Evolutionary conservation across 768 basidiomycete genomes (phyloP).

Genomic region (Panellus pusillus): DNA sequence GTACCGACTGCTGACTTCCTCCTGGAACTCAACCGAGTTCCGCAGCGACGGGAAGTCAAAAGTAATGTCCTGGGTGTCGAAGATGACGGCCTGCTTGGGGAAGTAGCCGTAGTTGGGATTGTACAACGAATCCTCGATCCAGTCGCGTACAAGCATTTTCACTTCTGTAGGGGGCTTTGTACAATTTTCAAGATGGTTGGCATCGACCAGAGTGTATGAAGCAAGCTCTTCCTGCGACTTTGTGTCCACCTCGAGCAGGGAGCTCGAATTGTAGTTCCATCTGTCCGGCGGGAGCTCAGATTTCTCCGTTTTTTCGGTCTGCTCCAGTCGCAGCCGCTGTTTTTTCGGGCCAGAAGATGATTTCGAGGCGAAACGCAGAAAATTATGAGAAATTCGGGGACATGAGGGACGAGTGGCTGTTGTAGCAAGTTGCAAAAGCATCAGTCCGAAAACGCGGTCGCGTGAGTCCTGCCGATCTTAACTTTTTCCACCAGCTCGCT

Average conservation of each 20-base stretch:
- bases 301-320: constrained; percentile 24
- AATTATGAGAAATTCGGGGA: constrained; percentile 5
- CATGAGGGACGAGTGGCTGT: constrained; percentile 12
- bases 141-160: constrained; percentile 94
- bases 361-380: constrained; percentile 14
- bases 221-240: constrained; percentile 42
- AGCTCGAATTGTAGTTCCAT: constrained; percentile 75
- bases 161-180: constrained; percentile 71
- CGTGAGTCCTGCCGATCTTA: too few relatives aligned
- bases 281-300: constrained; percentile 47
- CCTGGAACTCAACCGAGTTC: constrained; percentile 76
- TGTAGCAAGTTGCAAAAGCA: constrained; percentile 19
- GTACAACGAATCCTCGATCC: constrained; percentile 94
- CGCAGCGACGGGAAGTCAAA: constrained; percentile 72
- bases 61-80: constrained; percentile 57
- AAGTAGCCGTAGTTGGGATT: constrained; percentile 99
- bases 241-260: constrained; percentile 49
- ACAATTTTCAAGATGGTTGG: constrained; percentile 61
- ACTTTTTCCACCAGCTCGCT: too few relatives aligned
- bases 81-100: constrained; percentile 88
- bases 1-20: constrained; percentile 77
- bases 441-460: constrained; percentile 6
- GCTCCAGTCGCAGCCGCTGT: constrained; percentile 1
- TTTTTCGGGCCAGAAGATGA: constrained; percentile 6
- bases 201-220: constrained; percentile 60